Evolutionary conservation across 331 rosid species (phyloP), one percentile per base, ranked within the genome.

Genomic region (Cydonia oblonga): DNA sequence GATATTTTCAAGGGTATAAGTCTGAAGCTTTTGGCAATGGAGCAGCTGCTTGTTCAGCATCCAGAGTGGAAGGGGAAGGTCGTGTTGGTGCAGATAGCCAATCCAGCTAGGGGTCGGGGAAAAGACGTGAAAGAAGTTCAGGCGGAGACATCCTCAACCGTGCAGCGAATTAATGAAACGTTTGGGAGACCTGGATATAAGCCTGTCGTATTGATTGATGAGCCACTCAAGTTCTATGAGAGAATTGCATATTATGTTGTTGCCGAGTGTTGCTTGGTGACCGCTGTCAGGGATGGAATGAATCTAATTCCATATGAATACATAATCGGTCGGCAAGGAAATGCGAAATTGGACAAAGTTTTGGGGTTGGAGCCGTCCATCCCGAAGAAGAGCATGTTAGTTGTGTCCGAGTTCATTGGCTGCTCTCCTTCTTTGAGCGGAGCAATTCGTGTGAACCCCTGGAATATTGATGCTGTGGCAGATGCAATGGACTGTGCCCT

Each of bases 261-360:
- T 74, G 96, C 98, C 3, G 98, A 92, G 74, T 92, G 98, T 62
- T 92, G 98, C 81, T 96, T 92, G 70, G 98, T 92, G 74, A 92
- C 98, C 10, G 98, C 98, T 6, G 98, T 92, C 80, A 84, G 98
- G 78, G 98, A 92, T 64, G 98, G 98, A 58, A 92, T 92, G 98
- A 92, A 92, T 76, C 98, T 92, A 60, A 92, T 92, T 81, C 98
- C 98, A 11, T 92, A 92, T 67, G 98, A 92, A 68, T 92, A 90
- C 75, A 70, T 92, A 68, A 88, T 92, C 69, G 88, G 98, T 80
- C 84, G 98, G 73, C 98, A 92, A 80, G 98, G 96, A 77, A 92
- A 72, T 69, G 90, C 80, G 82, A 88, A 90, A 79, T 86, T 92
- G 60, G 95, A 92, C 28, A 81, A 83, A 82, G 81, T 88, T 78